A percentile compares a stretch with the other conserved stretches of the same genome.
Evolutionary conservation across 2,329 filamentous ascomycete genomes (phyloP).

Genomic region (Fusarium zealandicum): DNA sequence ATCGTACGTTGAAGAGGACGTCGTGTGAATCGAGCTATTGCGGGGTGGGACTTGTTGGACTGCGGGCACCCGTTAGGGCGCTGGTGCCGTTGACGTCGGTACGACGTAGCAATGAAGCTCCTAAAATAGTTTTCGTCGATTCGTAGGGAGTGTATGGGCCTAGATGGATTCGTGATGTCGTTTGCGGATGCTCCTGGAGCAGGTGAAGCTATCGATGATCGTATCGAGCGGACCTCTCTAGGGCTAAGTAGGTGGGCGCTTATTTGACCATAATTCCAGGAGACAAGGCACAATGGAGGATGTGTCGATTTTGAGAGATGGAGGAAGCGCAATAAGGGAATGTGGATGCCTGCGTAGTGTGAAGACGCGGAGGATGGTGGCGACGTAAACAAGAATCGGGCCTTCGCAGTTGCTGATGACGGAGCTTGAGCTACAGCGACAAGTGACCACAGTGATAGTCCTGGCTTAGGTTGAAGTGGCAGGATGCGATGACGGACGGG

Average conservation of each 20-base stretch:
- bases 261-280: constrained; percentile 32
- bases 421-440: constrained; percentile 21
- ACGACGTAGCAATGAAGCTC: not conserved
- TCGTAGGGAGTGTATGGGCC: not conserved
- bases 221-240: constrained; percentile 29
- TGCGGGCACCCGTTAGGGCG: not conserved
- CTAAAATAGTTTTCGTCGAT: not conserved
- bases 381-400: constrained; percentile 14
- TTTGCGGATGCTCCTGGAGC: not conserved
- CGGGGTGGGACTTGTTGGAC: constrained; percentile 22
- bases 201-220: constrained; percentile 30
- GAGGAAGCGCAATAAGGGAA: not conserved
- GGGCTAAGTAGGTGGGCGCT: constrained; percentile 5
- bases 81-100: not conserved
- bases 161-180: not conserved
- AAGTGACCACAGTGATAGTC: constrained; percentile 2
- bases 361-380: constrained; percentile 27
- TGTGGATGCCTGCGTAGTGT: constrained; percentile 17
- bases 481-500: not conserved
- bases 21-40: constrained; percentile 13
- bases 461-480: constrained; percentile 4
- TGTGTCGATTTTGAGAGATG: not conserved
- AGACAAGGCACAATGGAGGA: not conserved
- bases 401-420: constrained; percentile 37
- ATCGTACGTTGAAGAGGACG: constrained; percentile 19